Evolutionary conservation across 1,284 basidiomycete species (phyloP).

Genomic region (Tetrapyrgos nigripes): DNA sequence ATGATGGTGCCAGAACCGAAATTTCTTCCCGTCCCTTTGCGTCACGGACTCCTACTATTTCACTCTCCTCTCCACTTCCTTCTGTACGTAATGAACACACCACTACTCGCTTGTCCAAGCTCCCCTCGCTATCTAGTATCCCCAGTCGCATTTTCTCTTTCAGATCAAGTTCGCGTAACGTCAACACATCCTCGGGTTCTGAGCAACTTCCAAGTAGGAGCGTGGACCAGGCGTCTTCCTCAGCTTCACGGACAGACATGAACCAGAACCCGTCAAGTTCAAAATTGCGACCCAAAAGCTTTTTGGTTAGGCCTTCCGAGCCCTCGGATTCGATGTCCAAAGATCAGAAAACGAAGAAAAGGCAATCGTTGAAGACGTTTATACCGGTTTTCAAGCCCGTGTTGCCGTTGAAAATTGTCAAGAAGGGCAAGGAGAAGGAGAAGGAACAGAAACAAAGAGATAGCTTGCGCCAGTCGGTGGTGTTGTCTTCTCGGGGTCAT

Average conservation of each 20-base stretch:
- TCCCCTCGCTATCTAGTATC: not conserved
- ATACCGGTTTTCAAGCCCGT: constrained; percentile 8
- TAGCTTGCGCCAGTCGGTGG: not conserved
- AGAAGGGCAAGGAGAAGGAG: constrained; percentile 1
- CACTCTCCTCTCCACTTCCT: not conserved
- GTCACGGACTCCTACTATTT: not conserved
- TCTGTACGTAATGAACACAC: not conserved
- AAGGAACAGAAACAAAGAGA: too few relatives aligned
- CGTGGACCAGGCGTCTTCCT: too few relatives aligned
- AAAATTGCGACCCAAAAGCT: constrained; percentile 1
- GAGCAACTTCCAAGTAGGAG: too few relatives aligned
- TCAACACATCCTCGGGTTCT: too few relatives aligned
- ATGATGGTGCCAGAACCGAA: not conserved
- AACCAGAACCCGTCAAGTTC: not conserved
- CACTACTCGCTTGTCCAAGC: not conserved
- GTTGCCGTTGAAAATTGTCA: constrained; percentile 8
- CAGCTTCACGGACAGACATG: not conserved
- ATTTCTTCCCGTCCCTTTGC: not conserved
- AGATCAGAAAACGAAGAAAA: not conserved
- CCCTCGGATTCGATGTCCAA: not conserved
- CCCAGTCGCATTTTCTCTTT: not conserved
- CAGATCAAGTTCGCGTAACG: not conserved
- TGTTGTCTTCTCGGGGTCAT: not conserved
- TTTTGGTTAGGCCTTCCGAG: constrained; percentile 3
- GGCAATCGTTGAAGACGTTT: not conserved